Evolutionary conservation across 345 rosid species (phyloP), one percentile per base, ranked within the genome.

Genomic region (Cardamine resedifolia): DNA sequence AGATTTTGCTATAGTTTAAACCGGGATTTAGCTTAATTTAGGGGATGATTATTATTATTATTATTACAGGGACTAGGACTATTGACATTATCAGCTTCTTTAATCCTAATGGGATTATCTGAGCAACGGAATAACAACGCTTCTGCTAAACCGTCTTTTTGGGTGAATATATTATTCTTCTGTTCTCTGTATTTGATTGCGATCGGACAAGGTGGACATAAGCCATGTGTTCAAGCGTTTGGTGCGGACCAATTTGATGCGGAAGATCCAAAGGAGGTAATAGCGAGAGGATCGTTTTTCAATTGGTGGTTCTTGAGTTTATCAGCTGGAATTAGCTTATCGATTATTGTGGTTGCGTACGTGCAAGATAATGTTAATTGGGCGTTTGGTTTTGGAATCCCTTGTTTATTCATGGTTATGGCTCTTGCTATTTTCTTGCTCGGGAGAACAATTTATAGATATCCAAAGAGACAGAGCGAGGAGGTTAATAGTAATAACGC

Each of bases 41-140:
- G 10, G 20, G 6, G 6, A 12, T 33, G 12, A n/a, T n/a, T n/a
- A n/a, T n/a, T n/a, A 24, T 31, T 34, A 11, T 38, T 33, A 16
- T 50, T 67, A 19, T 20, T n/a, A 68, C 85, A 85, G 89, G 92
- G 89, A 27, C 83, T 85, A 47, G 78, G 82, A 26, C 45, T 83
- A 74, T 68, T 92, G 73, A 88, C 93, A 2, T 36, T 92, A 19
- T 90, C 96, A 4, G 90, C 96, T 24, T 45, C 78, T 6, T 58
- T 87, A 58, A 79, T 85, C 48, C 45, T 81, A 10, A 47, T 62
- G 51, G 72, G 81, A 62, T 68, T 77, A 66, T 74, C 84, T 10
- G 78, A 66, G 58, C 71, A 85, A 72, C 58, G 59, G n/a, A n/a
- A n/a, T 44, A 12, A 60, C 15, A 16, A 27, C 11, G 41, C 26